These are phyloP conservation scores for Suillus occidentalis DNA, from an alignment of 768 basidiomycete genomes.

Conservation along the genomic window DNA sequence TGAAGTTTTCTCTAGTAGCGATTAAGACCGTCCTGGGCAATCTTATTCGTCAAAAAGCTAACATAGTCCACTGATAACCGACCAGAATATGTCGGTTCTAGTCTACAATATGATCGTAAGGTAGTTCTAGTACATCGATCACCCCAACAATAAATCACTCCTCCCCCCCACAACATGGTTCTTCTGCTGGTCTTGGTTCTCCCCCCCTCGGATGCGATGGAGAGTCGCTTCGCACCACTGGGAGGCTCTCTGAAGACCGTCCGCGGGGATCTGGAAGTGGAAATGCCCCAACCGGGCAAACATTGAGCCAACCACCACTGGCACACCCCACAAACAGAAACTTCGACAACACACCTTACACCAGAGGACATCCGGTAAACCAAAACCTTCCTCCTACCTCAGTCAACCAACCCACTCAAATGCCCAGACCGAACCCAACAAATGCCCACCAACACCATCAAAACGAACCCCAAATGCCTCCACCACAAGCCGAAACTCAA, in stretches of 20 bases:
- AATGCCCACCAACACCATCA: neutral
- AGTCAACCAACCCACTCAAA: neutral
- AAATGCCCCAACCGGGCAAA: neutral
- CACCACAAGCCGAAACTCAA: neutral
- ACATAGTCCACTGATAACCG: neutral
- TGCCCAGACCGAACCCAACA: too few relatives aligned
- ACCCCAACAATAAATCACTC: neutral
- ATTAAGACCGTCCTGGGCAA: neutral
- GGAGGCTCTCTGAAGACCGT: neutral
- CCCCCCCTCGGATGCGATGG: fast-evolving
- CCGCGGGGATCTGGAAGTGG: neutral
- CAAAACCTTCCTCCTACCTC: neutral
- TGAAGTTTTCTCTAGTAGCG: neutral
- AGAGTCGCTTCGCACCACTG: neutral
- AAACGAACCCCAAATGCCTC: neutral
- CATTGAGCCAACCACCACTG: too few relatives aligned
- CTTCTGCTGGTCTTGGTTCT: neutral
- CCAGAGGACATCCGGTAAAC: too few relatives aligned
- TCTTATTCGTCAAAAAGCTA: neutral
- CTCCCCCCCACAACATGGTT: neutral
- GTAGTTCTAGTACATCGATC: neutral
- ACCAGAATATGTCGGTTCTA: neutral
- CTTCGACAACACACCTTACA: too few relatives aligned
- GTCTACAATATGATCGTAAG: neutral
- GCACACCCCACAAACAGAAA: too few relatives aligned